Evolutionary conservation across 2,329 filamentous ascomycete genomes (phyloP).

Genomic region (Trichophyton simii): DNA sequence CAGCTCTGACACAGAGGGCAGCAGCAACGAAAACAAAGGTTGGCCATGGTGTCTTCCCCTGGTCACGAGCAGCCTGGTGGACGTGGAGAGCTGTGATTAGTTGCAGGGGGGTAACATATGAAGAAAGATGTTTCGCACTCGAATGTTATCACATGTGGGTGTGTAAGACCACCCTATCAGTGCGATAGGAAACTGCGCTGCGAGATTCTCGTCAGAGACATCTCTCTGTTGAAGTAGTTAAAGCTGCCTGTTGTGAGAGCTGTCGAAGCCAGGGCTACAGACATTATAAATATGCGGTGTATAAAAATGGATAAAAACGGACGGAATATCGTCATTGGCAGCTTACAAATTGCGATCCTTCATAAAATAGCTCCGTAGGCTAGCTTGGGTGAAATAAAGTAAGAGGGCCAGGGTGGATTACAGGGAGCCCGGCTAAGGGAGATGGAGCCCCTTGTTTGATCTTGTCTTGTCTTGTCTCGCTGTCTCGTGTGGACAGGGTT

Average conservation of each 20-base stretch:
- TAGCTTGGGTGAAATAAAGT: not conserved
- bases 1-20: not conserved
- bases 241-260: not conserved
- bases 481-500: constrained; percentile 1
- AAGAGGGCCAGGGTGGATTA: not conserved
- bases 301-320: not conserved
- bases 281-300: not conserved
- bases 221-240: not conserved
- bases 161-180: not conserved
- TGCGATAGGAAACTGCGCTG: not conserved
- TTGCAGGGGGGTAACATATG: not conserved
- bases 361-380: not conserved
- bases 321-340: not conserved
- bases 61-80: not conserved
- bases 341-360: not conserved
- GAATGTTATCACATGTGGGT: not conserved
- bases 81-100: not conserved
- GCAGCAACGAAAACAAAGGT: not conserved
- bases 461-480: not conserved
- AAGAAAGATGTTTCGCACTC: not conserved
- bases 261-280: not conserved
- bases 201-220: not conserved
- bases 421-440: not conserved
- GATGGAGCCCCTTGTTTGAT: constrained; percentile 1
- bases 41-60: not conserved